Evolutionary conservation across 495 filamentous ascomycete species (phyloP).

Genomic region (Xylaria sp.): DNA sequence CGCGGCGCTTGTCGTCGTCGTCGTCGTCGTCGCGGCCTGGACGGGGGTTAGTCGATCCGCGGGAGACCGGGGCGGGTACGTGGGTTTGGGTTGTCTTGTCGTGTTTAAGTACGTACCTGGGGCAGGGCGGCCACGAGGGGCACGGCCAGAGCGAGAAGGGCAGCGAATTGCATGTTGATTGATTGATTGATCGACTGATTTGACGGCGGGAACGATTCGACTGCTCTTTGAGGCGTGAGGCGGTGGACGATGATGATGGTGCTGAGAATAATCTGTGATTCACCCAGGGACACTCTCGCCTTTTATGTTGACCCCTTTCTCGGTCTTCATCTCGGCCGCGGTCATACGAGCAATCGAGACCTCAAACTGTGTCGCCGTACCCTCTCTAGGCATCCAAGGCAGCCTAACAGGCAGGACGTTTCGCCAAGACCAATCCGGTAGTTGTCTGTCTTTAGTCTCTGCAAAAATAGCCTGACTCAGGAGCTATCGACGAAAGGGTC

Average conservation of each 20-base stretch:
- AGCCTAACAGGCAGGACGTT: constrained; percentile 2
- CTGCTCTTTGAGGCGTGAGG: background rate
- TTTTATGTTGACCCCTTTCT: constrained; percentile 2
- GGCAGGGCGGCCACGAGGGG: constrained; percentile 21
- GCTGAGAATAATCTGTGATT: background rate
- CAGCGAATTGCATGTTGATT: constrained; percentile 23
- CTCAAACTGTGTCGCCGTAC: background rate
- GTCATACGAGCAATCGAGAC: background rate
- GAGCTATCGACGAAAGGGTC: constrained; percentile 4
- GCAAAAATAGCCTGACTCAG: background rate
- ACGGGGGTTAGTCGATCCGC: background rate
- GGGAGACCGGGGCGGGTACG: background rate
- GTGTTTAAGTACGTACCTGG: constrained; percentile 10
- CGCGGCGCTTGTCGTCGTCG: background rate
- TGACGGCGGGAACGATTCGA: background rate
- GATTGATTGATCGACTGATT: constrained; percentile 21
- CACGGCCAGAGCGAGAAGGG: constrained; percentile 15
- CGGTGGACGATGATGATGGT: background rate
- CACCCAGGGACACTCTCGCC: background rate
- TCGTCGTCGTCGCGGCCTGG: background rate
- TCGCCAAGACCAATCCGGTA: constrained; percentile 20
- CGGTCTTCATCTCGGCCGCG: background rate
- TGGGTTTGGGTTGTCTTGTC: background rate
- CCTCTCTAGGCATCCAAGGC: constrained; percentile 15
- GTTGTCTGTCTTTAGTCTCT: background rate